Evolutionary conservation across 2,329 filamentous ascomycete genomes (phyloP).

Genomic region (Penicillium sp.): DNA sequence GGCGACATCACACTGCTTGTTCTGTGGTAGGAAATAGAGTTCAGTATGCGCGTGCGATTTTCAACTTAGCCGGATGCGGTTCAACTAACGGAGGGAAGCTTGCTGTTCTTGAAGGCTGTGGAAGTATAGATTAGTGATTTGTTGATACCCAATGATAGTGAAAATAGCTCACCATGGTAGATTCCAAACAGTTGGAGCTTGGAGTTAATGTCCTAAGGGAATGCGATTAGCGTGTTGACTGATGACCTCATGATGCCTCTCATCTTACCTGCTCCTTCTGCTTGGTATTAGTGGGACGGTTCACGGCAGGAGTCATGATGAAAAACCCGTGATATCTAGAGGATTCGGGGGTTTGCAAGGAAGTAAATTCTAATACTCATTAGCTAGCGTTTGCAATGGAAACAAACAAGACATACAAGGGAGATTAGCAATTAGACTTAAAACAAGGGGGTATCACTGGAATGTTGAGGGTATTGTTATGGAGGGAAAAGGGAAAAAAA

Average conservation of each 20-base stretch:
- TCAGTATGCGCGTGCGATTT: conserved; percentile 6
- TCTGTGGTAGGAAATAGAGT: conserved; percentile 50
- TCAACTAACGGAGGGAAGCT: conserved; percentile 76
- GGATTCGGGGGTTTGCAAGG: not conserved
- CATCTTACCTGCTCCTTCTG: conserved; percentile 67
- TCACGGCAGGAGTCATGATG: conserved; percentile 54
- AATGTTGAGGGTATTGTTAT: conserved; percentile 22
- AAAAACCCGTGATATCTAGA: conserved; percentile 2
- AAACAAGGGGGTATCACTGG: conserved; percentile 26
- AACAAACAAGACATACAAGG: conserved; percentile 14
- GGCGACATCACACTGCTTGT: conserved; percentile 93
- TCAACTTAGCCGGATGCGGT: not conserved
- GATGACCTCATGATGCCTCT: not conserved
- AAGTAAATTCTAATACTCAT: not conserved
- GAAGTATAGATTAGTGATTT: conserved; percentile 9
- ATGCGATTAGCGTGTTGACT: not conserved
- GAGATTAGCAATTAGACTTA: conserved; percentile 19
- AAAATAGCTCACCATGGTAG: conserved; percentile 54
- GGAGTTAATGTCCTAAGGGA: conserved; percentile 69
- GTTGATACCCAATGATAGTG: not conserved
- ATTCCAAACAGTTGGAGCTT: conserved; percentile 97
- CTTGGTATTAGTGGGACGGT: conserved; percentile 71
- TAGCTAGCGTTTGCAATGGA: conserved; percentile 12
- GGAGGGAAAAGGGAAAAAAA: not conserved
- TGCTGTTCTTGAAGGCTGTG: conserved; percentile 80